These are phyloP conservation scores for Naematelia encephala DNA, from an alignment of 768 basidiomycete genomes.

Conservation along the genomic window DNA sequence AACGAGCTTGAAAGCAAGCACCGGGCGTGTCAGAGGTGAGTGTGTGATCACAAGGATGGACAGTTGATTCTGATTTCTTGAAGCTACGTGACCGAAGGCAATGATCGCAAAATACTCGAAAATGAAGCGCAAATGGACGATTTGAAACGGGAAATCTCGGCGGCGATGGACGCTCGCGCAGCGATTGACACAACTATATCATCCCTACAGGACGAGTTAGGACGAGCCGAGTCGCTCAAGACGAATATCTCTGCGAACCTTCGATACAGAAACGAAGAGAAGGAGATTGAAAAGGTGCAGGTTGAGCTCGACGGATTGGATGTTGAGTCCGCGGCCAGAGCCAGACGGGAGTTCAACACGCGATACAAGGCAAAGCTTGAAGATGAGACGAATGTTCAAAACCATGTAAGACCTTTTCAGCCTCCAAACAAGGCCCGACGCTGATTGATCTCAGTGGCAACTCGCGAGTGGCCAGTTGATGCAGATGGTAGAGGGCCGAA, in stretches of 20 bases:
- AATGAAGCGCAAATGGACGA: conserved; percentile 59
- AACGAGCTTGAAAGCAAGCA: conserved; percentile 39
- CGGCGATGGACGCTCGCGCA: conserved; percentile 52
- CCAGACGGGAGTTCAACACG: conserved; percentile 77
- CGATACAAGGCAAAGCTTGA: conserved; percentile 62
- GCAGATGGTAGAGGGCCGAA: conserved; percentile 65
- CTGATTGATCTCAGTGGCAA: conserved; percentile 57
- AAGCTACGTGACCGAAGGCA: conserved; percentile 73
- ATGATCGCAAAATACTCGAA: conserved; percentile 61
- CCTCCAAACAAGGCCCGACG: neutral
- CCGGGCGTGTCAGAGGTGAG: conserved; percentile 41
- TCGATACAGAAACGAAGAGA: conserved; percentile 65
- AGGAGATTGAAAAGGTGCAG: conserved; percentile 66
- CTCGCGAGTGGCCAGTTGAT: conserved; percentile 78
- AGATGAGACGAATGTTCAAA: conserved; percentile 24
- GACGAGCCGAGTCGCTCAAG: conserved; percentile 26
- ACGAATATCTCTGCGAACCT: conserved; percentile 66
- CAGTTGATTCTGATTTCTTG: neutral
- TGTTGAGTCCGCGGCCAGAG: conserved; percentile 79
- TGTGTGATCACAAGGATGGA: neutral
- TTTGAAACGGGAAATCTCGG: conserved; percentile 55
- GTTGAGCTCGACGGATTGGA: conserved; percentile 70
- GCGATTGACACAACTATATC: conserved; percentile 53
- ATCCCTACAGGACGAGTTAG: conserved; percentile 69
- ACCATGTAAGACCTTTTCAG: conserved; percentile 16